Percentiles rank a stretch among this genome's conserved stretches.
Conservation (phyloP, 345 rosid genomes). For the Eucalyptus sp. region DNA sequence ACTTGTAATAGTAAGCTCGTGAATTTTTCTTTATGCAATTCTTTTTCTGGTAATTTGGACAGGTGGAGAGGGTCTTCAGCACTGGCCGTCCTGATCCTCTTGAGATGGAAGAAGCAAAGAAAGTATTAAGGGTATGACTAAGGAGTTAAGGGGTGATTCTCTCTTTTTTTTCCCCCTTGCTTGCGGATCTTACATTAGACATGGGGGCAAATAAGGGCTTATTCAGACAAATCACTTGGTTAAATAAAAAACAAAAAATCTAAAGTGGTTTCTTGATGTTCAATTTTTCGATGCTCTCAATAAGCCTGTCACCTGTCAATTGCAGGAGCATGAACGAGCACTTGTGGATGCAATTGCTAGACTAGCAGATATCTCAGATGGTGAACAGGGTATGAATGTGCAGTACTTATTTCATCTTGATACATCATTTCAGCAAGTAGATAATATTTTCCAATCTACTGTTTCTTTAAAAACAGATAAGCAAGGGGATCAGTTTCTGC, state of each 20-base stretch:
- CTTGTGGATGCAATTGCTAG: conserved; percentile 62
- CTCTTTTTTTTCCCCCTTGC: not conserved
- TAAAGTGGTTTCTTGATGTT: not conserved
- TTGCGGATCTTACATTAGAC: not conserved
- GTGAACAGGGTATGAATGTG: conserved; percentile 40
- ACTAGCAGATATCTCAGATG: conserved; percentile 67
- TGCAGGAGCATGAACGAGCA: conserved; percentile 75
- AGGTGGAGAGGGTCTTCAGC: conserved; percentile 80
- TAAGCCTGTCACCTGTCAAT: not conserved
- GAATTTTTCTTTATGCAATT: not conserved
- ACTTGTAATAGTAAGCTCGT: not conserved
- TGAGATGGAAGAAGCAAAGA: conserved; percentile 78
- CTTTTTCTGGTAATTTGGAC: not conserved
- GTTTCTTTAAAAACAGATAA: conserved; percentile 15
- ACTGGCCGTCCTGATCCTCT: conserved; percentile 59
- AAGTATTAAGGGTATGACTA: conserved; percentile 51
- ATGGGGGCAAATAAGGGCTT: not conserved
- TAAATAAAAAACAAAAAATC: not conserved
- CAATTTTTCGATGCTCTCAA: not conserved
- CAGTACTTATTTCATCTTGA: not conserved
- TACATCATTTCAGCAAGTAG: not conserved
- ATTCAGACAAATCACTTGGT: not conserved
- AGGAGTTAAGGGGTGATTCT: not conserved
- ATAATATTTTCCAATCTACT: not conserved
- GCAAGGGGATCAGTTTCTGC: conserved; percentile 15